Percentiles rank a stretch among this genome's conserved stretches.
These are phyloP conservation scores for Aspergillus viridinutans DNA, from an alignment of 2,329 filamentous ascomycete species.

Conservation along the genomic window DNA sequence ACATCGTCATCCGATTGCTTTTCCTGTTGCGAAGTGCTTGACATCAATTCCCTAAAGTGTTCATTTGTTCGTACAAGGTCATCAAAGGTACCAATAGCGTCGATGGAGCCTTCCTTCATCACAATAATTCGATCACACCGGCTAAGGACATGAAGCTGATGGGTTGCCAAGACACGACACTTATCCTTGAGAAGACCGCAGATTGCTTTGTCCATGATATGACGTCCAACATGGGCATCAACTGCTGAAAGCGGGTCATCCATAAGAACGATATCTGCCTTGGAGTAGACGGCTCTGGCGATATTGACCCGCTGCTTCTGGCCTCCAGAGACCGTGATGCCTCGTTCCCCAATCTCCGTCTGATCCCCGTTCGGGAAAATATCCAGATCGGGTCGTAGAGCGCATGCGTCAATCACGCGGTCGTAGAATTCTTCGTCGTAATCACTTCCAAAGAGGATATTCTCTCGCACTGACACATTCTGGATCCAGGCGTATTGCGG, in stretches of 20 bases:
- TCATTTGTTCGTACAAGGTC: slow-evolving; percentile 76
- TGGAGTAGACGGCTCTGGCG: slow-evolving; percentile 68
- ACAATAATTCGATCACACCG: slow-evolving; percentile 89
- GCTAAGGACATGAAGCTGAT: slow-evolving; percentile 88
- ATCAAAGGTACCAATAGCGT: slow-evolving; percentile 82
- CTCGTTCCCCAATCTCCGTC: slow-evolving; percentile 92
- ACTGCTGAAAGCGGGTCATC: slow-evolving; percentile 59
- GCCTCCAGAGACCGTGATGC: slow-evolving; percentile 91
- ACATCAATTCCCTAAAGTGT: slow-evolving; percentile 81
- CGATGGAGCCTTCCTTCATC: slow-evolving; percentile 82
- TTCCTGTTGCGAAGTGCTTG: slow-evolving; percentile 65
- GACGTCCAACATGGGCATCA: slow-evolving; percentile 57
- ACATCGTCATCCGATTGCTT: slow-evolving; percentile 46
- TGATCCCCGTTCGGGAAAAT: slow-evolving; percentile 86
- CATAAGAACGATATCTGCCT: slow-evolving; percentile 60
- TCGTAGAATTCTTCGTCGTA: slow-evolving; percentile 75
- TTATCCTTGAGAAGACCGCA: slow-evolving; percentile 83
- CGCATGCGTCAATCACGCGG: slow-evolving; percentile 79
- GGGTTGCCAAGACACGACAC: slow-evolving; percentile 85
- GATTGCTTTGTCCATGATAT: slow-evolving; percentile 91
- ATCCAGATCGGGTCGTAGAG: slow-evolving; percentile 77
- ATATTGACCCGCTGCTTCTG: slow-evolving; percentile 96
- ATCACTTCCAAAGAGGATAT: slow-evolving; percentile 84
- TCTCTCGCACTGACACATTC: slow-evolving; percentile 79
- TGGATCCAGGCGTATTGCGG: slow-evolving; percentile 98